Percentiles rank a stretch among this genome's conserved stretches.
Conservation (phyloP, 164 flowering plant genomes). For the Kingdonia uniflora region DNA sequence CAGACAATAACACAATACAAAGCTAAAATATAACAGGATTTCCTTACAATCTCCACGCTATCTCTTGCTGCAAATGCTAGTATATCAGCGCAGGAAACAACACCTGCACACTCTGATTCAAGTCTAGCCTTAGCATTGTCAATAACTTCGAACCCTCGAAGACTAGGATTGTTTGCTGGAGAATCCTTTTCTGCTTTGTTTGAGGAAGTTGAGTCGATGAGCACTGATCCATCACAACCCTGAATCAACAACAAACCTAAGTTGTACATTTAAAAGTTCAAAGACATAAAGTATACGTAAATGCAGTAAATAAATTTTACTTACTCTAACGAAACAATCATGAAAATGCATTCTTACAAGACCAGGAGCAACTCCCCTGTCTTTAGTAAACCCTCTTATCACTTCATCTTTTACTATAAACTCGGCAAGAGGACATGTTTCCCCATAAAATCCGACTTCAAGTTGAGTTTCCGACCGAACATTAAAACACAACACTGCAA, state of each 20-base stretch:
- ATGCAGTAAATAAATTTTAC: background rate
- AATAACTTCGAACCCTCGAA: slow-evolving; percentile 48
- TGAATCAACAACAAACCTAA: slow-evolving; percentile 9
- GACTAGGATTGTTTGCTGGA: slow-evolving; percentile 29
- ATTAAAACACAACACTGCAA: slow-evolving; percentile 11
- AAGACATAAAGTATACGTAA: background rate
- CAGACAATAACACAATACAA: too few species aligned
- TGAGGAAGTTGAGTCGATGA: slow-evolving; percentile 31
- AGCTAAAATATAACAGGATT: too few species aligned
- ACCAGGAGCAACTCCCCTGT: slow-evolving; percentile 25
- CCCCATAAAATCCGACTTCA: slow-evolving; percentile 29
- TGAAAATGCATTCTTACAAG: slow-evolving; percentile 47
- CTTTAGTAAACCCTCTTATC: slow-evolving; percentile 10
- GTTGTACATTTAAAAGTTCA: background rate
- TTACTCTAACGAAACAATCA: slow-evolving; percentile 45
- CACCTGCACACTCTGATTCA: slow-evolving; percentile 35
- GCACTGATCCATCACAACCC: slow-evolving; percentile 70
- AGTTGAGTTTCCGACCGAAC: slow-evolving; percentile 26
- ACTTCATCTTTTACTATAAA: slow-evolving; percentile 22
- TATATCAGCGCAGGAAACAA: slow-evolving; percentile 66
- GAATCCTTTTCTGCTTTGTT: slow-evolving; percentile 43
- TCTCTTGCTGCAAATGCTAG: slow-evolving; percentile 55
- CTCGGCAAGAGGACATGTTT: slow-evolving; percentile 20
- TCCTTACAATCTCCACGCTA: slow-evolving; percentile 30
- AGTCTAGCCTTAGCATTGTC: slow-evolving; percentile 40